These are phyloP conservation scores for Rubia occidens DNA, from an alignment of 305 asterid species.

Conservation along the genomic window DNA sequence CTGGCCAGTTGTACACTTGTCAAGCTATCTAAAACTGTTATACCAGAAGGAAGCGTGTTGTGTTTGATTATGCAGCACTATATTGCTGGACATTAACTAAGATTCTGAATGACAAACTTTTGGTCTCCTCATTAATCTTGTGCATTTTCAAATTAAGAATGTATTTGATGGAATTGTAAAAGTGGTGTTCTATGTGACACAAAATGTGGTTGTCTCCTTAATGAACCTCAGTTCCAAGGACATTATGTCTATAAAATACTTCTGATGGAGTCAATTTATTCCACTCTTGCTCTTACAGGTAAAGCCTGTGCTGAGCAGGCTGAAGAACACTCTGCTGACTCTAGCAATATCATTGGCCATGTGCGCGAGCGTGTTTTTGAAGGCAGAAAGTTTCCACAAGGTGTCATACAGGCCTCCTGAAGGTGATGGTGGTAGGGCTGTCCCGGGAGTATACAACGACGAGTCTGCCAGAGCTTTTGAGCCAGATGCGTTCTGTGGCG, in stretches of 20 bases:
- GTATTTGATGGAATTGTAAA: background rate
- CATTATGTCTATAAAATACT: background rate
- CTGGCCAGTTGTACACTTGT: too few relatives aligned
- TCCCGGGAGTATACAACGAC: slow-evolving; percentile 71
- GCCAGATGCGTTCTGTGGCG: slow-evolving; percentile 81
- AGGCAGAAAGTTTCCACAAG: slow-evolving; percentile 33
- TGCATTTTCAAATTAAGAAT: background rate
- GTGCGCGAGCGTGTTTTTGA: slow-evolving; percentile 34
- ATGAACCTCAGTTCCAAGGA: background rate
- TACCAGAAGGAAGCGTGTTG: too few relatives aligned
- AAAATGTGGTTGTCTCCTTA: too few relatives aligned
- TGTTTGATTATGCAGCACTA: too few relatives aligned
- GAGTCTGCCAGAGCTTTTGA: slow-evolving; percentile 82
- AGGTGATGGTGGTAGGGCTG: slow-evolving; percentile 49
- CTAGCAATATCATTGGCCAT: slow-evolving; percentile 56
- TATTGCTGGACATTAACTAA: too few relatives aligned
- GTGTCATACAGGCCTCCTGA: slow-evolving; percentile 23
- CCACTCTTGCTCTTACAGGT: slow-evolving; percentile 35
- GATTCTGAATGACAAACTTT: background rate
- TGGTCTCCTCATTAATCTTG: background rate
- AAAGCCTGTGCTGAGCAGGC: slow-evolving; percentile 62
- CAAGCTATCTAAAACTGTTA: background rate
- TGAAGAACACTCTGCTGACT: slow-evolving; percentile 68
- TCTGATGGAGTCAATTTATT: background rate
- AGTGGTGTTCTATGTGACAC: too few relatives aligned